Percentiles rank a stretch among this genome's conserved stretches.
phyloP scores from a whole-genome alignment of 805 yeast species.

The Zygoascus ofunaensis region DNA sequence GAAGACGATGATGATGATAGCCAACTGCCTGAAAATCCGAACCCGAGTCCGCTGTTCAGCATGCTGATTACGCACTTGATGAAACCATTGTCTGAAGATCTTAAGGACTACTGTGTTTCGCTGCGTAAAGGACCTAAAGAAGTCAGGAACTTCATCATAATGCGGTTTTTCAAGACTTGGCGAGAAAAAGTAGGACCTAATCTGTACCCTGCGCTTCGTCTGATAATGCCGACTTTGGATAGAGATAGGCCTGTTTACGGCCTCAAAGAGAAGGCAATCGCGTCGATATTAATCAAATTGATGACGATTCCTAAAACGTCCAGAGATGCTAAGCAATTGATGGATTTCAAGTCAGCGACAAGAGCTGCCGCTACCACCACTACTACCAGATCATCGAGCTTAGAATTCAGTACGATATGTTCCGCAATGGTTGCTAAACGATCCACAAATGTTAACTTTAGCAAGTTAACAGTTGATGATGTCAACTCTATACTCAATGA shows the following conservation, averaged over 20 bases:
- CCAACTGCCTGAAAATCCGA: slow-evolving; percentile 31
- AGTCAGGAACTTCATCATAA: slow-evolving; percentile 26
- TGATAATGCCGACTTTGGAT: slow-evolving; percentile 58
- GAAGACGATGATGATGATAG: slow-evolving; percentile 3
- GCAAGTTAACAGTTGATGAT: slow-evolving; percentile 38
- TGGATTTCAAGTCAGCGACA: slow-evolving; percentile 40
- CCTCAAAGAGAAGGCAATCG: slow-evolving; percentile 55
- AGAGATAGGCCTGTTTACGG: slow-evolving; percentile 44
- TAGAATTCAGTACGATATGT: slow-evolving; percentile 40
- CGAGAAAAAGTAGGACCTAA: slow-evolving; percentile 47
- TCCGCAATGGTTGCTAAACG: slow-evolving; percentile 43
- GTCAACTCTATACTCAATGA: slow-evolving; percentile 41
- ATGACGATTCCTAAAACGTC: slow-evolving; percentile 53
- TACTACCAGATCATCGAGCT: too few species aligned
- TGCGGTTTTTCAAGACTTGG: slow-evolving; percentile 42
- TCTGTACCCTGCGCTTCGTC: slow-evolving; percentile 56
- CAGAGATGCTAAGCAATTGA: slow-evolving; percentile 44
- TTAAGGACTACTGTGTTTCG: slow-evolving; percentile 20
- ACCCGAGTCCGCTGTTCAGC: slow-evolving; percentile 34
- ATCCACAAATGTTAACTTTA: slow-evolving; percentile 32
- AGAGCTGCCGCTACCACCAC: slow-evolving; percentile 20
- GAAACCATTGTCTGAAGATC: slow-evolving; percentile 31
- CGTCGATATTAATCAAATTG: slow-evolving; percentile 37
- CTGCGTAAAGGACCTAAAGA: slow-evolving; percentile 12
- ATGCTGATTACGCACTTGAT: slow-evolving; percentile 36